phyloP scores from a whole-genome alignment of 1,284 basidiomycete genomes.

The Trichosporon asahii region DNA sequence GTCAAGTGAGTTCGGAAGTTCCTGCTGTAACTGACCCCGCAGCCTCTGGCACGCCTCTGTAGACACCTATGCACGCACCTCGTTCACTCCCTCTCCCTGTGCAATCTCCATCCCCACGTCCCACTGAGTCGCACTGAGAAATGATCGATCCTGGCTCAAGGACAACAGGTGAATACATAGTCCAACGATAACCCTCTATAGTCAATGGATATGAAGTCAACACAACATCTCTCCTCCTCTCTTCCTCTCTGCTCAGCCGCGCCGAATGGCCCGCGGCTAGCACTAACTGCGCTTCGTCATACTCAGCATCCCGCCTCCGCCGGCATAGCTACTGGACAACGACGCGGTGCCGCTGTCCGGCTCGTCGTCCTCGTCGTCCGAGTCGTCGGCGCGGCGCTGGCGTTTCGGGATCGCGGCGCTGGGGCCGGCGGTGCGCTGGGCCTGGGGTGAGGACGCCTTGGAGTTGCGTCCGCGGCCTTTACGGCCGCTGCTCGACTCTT shows the following conservation, averaged over 20 bases:
- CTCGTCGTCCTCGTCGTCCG: conserved; percentile 5
- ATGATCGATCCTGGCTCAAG: too few species aligned
- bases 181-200: conserved; percentile 3
- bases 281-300: conserved; percentile 3
- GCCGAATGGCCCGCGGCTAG: too few species aligned
- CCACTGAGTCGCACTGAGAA: too few species aligned
- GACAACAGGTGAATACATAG: conserved; percentile 7
- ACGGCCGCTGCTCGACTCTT: conserved; percentile 15
- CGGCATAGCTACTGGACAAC: neutral
- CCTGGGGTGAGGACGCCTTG: conserved; percentile 20
- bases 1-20: too few species aligned
- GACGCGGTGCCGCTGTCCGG: neutral
- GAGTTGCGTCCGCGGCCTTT: conserved; percentile 16
- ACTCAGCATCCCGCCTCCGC: neutral
- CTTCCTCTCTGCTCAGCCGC: neutral
- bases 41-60: too few species aligned
- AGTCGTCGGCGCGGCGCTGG: conserved; percentile 18
- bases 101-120: too few species aligned
- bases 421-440: conserved; percentile 14
- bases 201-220: neutral
- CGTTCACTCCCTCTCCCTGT: too few species aligned
- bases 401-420: conserved; percentile 22
- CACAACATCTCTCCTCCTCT: neutral
- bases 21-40: too few species aligned
- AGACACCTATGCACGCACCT: too few species aligned